Percentiles rank a stretch among this genome's conserved stretches.
These are phyloP conservation scores for Blastobotrys malaysiensis DNA, from an alignment of 1,139 yeast genomes.

Conservation along the genomic window DNA sequence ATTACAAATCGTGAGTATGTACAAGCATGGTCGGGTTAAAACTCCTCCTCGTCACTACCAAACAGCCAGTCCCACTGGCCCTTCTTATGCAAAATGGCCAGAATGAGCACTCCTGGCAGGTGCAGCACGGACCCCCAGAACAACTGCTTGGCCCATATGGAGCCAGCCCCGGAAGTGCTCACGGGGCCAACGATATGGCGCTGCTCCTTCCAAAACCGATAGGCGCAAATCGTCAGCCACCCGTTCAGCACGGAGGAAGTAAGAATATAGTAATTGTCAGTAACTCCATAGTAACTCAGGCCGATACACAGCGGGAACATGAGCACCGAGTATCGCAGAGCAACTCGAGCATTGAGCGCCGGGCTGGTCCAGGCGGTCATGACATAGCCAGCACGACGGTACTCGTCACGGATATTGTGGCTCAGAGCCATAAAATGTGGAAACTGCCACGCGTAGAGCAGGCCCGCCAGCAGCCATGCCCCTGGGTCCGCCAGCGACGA, in stretches of 20 bases:
- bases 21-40: neutral
- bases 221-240: constrained; percentile 80
- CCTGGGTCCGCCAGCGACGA: constrained; percentile 82
- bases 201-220: constrained; percentile 60
- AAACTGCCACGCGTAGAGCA: constrained; percentile 96
- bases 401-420: constrained; percentile 82
- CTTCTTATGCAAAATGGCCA: constrained; percentile 91
- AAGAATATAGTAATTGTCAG: constrained; percentile 73
- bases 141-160: constrained; percentile 60
- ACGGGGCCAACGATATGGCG: constrained; percentile 22
- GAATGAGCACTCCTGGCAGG: constrained; percentile 77
- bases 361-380: constrained; percentile 97
- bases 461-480: constrained; percentile 89
- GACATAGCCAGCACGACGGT: constrained; percentile 87
- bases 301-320: constrained; percentile 95
- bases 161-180: constrained; percentile 15
- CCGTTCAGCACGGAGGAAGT: constrained; percentile 80
- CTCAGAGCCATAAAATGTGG: constrained; percentile 95
- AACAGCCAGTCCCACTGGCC: constrained; percentile 87
- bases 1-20: neutral
- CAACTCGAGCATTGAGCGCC: constrained; percentile 84
- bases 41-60: constrained; percentile 17
- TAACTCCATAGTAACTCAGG: constrained; percentile 67
- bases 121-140: constrained; percentile 97
- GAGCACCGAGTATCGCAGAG: constrained; percentile 75